Percentiles rank a stretch among this genome's conserved stretches.
phyloP scores from a whole-genome alignment of 2,329 filamentous ascomycete genomes.

The Magnaporthiopsis rhizophila region DNA sequence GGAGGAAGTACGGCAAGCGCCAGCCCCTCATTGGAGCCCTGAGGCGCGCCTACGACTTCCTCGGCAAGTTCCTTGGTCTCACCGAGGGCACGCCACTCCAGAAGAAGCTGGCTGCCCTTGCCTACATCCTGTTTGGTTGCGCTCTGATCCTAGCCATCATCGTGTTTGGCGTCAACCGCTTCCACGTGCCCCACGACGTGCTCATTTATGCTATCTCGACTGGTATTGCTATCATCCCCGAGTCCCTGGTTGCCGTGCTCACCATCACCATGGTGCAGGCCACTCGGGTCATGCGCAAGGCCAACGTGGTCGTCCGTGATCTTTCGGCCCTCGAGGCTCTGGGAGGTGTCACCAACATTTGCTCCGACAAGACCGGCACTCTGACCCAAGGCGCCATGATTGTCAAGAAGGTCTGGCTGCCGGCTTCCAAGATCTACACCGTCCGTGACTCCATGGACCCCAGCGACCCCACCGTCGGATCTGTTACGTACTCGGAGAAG shows the following conservation, averaged over 20 bases:
- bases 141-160: slow-evolving; percentile 54
- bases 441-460: slow-evolving; percentile 55
- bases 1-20: slow-evolving; percentile 31
- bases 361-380: slow-evolving; percentile 67
- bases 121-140: slow-evolving; percentile 68
- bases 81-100: slow-evolving; percentile 72
- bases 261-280: slow-evolving; percentile 65
- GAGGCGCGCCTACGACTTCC: slow-evolving; percentile 31
- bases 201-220: slow-evolving; percentile 55
- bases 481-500: slow-evolving; percentile 36
- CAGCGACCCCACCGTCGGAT: slow-evolving; percentile 52
- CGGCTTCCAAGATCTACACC: slow-evolving; percentile 46
- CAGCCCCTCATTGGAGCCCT: slow-evolving; percentile 30
- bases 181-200: slow-evolving; percentile 45
- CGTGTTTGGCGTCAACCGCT: slow-evolving; percentile 52
- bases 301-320: slow-evolving; percentile 57
- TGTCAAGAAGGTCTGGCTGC: slow-evolving; percentile 58
- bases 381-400: slow-evolving; percentile 64
- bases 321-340: slow-evolving; percentile 61
- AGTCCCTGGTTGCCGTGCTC: slow-evolving; percentile 60
- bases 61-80: slow-evolving; percentile 46
- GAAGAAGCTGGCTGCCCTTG: slow-evolving; percentile 77
- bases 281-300: slow-evolving; percentile 55
- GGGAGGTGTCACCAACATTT: slow-evolving; percentile 64
- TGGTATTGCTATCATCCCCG: slow-evolving; percentile 56